Percentiles rank a stretch among this genome's conserved stretches.
These are phyloP conservation scores for Scutellaria minor DNA, from an alignment of 257 asterid species.

Conservation along the genomic window DNA sequence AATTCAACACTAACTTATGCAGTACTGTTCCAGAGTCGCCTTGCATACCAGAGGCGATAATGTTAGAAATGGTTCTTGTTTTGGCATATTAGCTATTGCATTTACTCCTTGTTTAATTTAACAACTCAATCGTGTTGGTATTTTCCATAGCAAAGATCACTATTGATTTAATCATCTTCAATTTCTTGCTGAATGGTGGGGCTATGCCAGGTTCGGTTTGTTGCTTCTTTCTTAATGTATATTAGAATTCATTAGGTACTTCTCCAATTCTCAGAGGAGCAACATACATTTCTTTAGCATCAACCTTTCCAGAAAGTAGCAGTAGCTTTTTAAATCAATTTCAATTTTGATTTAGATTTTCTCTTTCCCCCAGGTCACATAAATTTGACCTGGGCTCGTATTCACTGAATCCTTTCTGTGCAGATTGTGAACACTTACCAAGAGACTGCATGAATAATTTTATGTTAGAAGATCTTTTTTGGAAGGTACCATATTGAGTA, in stretches of 20 bases:
- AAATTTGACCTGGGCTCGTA: slow-evolving; percentile 51
- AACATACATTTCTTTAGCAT: slow-evolving; percentile 22
- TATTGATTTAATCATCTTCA: background rate
- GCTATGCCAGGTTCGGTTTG: slow-evolving; percentile 34
- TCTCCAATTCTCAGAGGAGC: slow-evolving; percentile 9
- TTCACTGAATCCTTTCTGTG: slow-evolving; percentile 67
- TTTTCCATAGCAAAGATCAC: slow-evolving; percentile 16
- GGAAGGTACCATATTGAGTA: slow-evolving; percentile 48
- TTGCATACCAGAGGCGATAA: background rate
- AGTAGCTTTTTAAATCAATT: slow-evolving; percentile 10
- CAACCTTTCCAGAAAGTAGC: slow-evolving; percentile 20
- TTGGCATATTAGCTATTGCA: slow-evolving; percentile 33
- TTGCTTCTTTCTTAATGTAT: slow-evolving; percentile 32
- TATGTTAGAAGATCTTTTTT: slow-evolving; percentile 46
- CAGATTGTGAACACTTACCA: slow-evolving; percentile 60
- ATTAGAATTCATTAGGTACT: background rate
- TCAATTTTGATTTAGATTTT: background rate
- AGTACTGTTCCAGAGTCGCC: slow-evolving; percentile 26
- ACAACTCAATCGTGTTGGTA: slow-evolving; percentile 26
- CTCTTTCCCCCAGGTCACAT: slow-evolving; percentile 44
- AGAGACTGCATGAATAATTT: slow-evolving; percentile 52
- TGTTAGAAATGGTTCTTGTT: slow-evolving; percentile 28
- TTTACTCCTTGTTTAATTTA: slow-evolving; percentile 11
- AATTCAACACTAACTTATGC: slow-evolving; percentile 27
- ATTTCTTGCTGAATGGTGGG: slow-evolving; percentile 22